Evolutionary conservation across 257 asterid species (phyloP), one percentile per base, ranked within the genome.

Genomic region (Asclepias syriaca): DNA sequence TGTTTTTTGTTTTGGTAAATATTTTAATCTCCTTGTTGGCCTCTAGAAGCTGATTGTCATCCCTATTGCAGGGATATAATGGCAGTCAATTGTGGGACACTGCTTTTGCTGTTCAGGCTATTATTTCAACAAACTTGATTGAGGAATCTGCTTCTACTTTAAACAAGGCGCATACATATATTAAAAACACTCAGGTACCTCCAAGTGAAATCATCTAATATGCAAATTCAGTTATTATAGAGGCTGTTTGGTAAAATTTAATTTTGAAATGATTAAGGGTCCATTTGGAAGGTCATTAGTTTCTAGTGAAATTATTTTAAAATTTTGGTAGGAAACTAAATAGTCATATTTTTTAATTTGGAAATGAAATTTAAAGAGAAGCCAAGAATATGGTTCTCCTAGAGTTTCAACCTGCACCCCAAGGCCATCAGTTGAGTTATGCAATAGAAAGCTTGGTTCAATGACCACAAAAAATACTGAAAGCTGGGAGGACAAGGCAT

Each of bases 71-170:
- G 99, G 98, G 99, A 6, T 90, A 92, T 84, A 92, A 95, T 77
- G 99, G 99, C 81, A 90, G 99, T 79, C 99, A 95, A 82, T 79
- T 81, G 73, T 95, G 99, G 99, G 99, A 95, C 74, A 80, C 98
- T 69, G 73, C 90, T 18, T 95, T 95, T 74, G 88, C 96, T 72
- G 89, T 69, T 83, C 99, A 95, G 90, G 98, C 99, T 68, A 90
- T 95, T 77, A 73, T 88, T 73, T 81, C 98, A 9, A 70, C 99
- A 53, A 72, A 82, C 39, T 85, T 90, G 71, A 84, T 57, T 40
- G 88, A 86, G 61, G 98, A 95, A 77, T 92, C 83, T 81, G 92
- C 87, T 80, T 79, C 90, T 53, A 86, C 91, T 68, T 49, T 95
- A 71, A 85, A 71, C 77, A 86, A 84, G 83, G 98, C 98, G 24